A percentile compares a stretch with the other conserved stretches of the same genome.
Conservation (phyloP, 2,329 filamentous ascomycete species). For the Botrytis tulipae region DNA sequence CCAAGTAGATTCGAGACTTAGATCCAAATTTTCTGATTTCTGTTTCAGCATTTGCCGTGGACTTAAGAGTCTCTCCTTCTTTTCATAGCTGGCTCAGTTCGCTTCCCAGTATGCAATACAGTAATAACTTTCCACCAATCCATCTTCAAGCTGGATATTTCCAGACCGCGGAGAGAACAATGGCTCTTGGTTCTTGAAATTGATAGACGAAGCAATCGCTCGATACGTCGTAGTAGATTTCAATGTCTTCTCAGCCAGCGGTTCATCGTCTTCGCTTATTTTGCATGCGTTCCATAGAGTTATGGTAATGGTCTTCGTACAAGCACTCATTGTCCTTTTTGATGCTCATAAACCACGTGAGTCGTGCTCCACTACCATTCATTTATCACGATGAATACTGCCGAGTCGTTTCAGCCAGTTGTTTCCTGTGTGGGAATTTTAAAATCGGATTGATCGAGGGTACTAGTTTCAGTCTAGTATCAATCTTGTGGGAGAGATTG, state of each 20-base stretch:
- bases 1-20: background rate
- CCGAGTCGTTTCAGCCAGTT: background rate
- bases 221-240: accelerated
- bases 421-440: background rate
- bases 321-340: accelerated
- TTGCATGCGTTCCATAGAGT: background rate
- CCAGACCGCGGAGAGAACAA: background rate
- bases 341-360: background rate
- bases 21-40: accelerated
- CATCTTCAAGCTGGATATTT: background rate
- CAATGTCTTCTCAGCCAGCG: background rate
- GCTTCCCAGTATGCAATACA: background rate
- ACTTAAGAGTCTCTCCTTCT: background rate
- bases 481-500: background rate
- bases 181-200: background rate
- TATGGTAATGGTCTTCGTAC: background rate
- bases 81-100: background rate
- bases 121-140: background rate
- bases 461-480: background rate
- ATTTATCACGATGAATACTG: accelerated
- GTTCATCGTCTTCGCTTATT: background rate
- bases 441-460: background rate
- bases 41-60: background rate
- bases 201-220: background rate
- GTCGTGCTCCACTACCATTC: accelerated